These are phyloP conservation scores for Plantago major DNA, from an alignment of 257 asterid genomes.

Conservation along the genomic window DNA sequence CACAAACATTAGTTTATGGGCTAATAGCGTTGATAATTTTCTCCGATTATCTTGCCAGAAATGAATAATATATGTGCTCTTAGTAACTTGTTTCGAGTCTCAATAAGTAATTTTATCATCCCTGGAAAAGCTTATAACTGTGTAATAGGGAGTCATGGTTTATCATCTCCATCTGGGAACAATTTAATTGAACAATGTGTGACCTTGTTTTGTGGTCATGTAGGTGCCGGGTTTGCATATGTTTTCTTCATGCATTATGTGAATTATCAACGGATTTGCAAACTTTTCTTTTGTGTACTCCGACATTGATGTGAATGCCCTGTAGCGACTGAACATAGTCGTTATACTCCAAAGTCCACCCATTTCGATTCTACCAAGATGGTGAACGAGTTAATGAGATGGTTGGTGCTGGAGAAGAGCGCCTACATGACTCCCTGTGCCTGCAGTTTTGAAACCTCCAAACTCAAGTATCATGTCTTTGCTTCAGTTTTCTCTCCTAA, in stretches of 20 bases:
- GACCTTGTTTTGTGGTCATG: slow-evolving; percentile 11
- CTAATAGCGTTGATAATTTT: too few species aligned
- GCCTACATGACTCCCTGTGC: slow-evolving; percentile 89
- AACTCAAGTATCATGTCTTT: not conserved
- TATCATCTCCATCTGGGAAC: too few species aligned
- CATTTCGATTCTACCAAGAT: slow-evolving; percentile 77
- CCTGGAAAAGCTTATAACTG: not conserved
- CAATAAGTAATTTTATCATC: not conserved
- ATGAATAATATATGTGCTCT: too few species aligned
- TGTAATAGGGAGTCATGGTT: not conserved
- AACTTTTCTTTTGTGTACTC: slow-evolving; percentile 73
- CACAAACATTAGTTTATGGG: too few species aligned
- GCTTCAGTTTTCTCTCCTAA: not conserved
- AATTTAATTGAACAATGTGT: not conserved
- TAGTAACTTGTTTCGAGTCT: too few species aligned
- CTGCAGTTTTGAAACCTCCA: slow-evolving; percentile 51
- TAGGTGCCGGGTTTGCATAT: slow-evolving; percentile 83
- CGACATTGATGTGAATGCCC: slow-evolving; percentile 93
- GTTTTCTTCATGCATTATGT: slow-evolving; percentile 67
- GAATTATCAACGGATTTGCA: slow-evolving; percentile 52
- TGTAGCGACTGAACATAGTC: slow-evolving; percentile 75
- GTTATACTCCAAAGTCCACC: slow-evolving; percentile 52
- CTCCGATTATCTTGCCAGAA: too few species aligned
- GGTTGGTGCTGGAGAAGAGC: slow-evolving; percentile 88
- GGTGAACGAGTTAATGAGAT: slow-evolving; percentile 93